phyloP scores from a whole-genome alignment of 805 yeast species.

The Candida tallmaniae region DNA sequence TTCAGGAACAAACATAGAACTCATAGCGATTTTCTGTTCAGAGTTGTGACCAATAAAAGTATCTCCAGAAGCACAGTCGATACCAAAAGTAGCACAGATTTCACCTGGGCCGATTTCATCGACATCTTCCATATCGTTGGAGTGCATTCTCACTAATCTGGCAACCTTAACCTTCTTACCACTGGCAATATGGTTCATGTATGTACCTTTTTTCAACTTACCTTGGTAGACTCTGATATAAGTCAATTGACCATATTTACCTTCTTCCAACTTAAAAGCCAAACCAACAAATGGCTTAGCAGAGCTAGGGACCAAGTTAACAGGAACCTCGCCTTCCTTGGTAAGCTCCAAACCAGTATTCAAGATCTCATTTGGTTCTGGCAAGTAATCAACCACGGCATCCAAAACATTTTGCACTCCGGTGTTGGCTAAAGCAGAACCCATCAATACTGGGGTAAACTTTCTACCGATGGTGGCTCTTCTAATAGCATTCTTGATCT shows the following conservation, averaged over 20 bases:
- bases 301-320: slow-evolving; percentile 69
- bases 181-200: slow-evolving; percentile 82
- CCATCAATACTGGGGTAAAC: slow-evolving; percentile 99
- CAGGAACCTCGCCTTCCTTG: slow-evolving; percentile 55
- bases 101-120: slow-evolving; percentile 96
- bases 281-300: slow-evolving; percentile 85
- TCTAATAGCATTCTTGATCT: slow-evolving; percentile 85
- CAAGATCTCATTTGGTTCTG: slow-evolving; percentile 89
- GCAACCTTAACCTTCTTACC: slow-evolving; percentile 93
- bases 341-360: slow-evolving; percentile 83
- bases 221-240: slow-evolving; percentile 98
- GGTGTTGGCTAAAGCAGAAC: slow-evolving; percentile 94
- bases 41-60: slow-evolving; percentile 80
- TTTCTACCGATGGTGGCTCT: slow-evolving; percentile 92
- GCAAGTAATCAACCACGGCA: slow-evolving; percentile 92
- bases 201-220: slow-evolving; percentile 81
- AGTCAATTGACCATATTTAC: slow-evolving; percentile 95
- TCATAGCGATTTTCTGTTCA: slow-evolving; percentile 76
- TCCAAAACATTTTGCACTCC: slow-evolving; percentile 95
- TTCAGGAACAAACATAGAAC: slow-evolving; percentile 98
- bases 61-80: slow-evolving; percentile 98
- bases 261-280: slow-evolving; percentile 99
- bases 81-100: slow-evolving; percentile 98
- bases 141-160: slow-evolving; percentile 96
- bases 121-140: slow-evolving; percentile 98